Base-by-base conservation (phyloP, 2,329 filamentous ascomycete genomes). In the Colletotrichum aenigma region DNA sequence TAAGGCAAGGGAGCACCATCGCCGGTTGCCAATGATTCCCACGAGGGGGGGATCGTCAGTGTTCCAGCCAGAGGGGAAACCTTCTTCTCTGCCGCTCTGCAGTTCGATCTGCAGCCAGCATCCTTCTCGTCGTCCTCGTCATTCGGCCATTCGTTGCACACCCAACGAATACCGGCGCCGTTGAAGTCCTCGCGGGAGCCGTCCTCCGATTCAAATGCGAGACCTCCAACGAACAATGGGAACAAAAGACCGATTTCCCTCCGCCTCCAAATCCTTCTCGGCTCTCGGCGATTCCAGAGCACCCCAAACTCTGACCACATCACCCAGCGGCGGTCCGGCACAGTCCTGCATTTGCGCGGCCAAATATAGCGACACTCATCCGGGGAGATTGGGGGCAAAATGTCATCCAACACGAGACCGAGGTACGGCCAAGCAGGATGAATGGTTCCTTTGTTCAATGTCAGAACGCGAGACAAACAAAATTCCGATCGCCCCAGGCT, bases 401-500 rank as follows among this genome's bases (percentile, higher is more conserved):
- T 21, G 10, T 13, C 10, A 52, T 21, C n/a, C n/a, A 52, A 21
- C 43, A 69, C 58, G 21, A 24, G 38, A 21, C 30, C n/a, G 24
- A 58, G 34, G 26, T 43, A 36, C 24, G n/a, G 26, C 55, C 28
- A 26, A 69, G 24, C 24, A 60, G 43, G 43, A 32, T 28, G 30
- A 60, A 32, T 21, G 16, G 13, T 26, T 28, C 30, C 30, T 75
- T 72, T 72, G 68, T 75, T 56, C 65, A 21, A 26, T 12, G 36
- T 36, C 62, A 67, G 12, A 30, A 61, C 48, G 26, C 52, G 66
- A 68, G 56, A 64, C 62, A 75, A 73, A 73, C 73, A 62, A 68
- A 16, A 58, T 68, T 73, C 32, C 15, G 62, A 75, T 67, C 68
- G 61, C 48, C 52, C 36, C 21, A 43, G 34, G 32, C 71, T 55